phyloP scores from a whole-genome alignment of 1,284 basidiomycete genomes.

The Trichosporon coremiiforme region DNA sequence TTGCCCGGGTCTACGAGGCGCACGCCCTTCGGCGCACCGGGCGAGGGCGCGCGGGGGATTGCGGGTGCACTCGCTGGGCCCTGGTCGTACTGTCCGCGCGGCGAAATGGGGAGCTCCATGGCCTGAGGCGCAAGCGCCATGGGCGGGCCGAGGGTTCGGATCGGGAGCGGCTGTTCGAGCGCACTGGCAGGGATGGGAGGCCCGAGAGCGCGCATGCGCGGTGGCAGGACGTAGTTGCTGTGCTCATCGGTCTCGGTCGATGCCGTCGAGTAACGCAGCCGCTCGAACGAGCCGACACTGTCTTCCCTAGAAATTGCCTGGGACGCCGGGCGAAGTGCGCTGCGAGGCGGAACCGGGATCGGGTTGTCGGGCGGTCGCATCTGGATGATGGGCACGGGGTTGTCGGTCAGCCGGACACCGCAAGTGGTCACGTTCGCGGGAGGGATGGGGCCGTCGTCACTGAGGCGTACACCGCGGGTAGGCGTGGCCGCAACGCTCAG shows the following conservation, averaged over 20 bases:
- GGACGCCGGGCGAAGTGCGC: neutral
- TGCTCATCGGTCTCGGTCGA: slow-evolving; percentile 14
- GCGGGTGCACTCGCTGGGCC: neutral
- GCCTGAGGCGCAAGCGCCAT: neutral
- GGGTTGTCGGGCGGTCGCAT: slow-evolving; percentile 10
- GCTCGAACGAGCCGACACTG: slow-evolving; percentile 14
- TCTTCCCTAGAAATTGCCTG: slow-evolving; percentile 7
- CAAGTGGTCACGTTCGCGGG: neutral
- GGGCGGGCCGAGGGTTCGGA: neutral
- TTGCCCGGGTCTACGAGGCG: slow-evolving; percentile 11
- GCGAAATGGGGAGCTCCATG: neutral
- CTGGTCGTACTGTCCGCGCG: neutral
- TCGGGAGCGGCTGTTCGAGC: neutral
- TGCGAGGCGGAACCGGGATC: neutral
- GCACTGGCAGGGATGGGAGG: slow-evolving; percentile 6
- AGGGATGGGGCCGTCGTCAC: slow-evolving; percentile 11
- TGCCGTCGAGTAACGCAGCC: slow-evolving; percentile 8
- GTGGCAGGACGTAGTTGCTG: slow-evolving; percentile 12
- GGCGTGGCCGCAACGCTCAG: neutral
- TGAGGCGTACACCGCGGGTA: neutral
- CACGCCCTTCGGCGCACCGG: neutral
- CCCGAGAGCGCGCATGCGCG: slow-evolving; percentile 14
- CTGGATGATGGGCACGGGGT: slow-evolving; percentile 3
- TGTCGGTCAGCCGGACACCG: neutral
- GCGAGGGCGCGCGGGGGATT: neutral